Evolutionary conservation across 2,329 filamentous ascomycete species (phyloP).

Genomic region (Sporothrix brunneoviolacea): DNA sequence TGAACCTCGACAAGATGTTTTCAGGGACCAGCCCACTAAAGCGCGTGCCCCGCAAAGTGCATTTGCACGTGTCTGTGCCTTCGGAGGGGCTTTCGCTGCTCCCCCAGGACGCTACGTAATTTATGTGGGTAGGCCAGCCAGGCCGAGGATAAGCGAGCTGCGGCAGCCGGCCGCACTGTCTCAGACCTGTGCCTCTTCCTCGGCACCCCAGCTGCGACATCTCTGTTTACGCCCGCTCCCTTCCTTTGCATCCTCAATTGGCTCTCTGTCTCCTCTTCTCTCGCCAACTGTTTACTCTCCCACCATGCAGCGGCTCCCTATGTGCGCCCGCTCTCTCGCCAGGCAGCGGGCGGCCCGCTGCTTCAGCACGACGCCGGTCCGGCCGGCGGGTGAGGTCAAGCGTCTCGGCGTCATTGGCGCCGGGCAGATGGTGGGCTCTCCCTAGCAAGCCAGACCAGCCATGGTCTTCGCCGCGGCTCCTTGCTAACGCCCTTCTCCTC

Average conservation of each 20-base stretch:
- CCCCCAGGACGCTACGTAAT: neutral
- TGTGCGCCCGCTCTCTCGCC: slow-evolving; percentile 13
- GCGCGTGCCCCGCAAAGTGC: too few species aligned
- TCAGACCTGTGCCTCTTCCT: neutral
- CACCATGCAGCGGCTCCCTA: slow-evolving; percentile 10
- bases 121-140: neutral
- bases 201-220: too few species aligned
- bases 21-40: neutral
- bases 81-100: neutral
- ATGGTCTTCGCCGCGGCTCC: too few species aligned
- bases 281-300: too few species aligned
- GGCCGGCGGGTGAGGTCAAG: slow-evolving; percentile 65
- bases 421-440: slow-evolving; percentile 76
- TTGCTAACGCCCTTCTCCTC: neutral
- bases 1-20: too few species aligned
- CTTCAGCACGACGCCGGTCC: slow-evolving; percentile 63
- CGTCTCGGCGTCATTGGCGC: slow-evolving; percentile 86
- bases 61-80: slow-evolving; percentile 14
- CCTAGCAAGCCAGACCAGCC: too few species aligned
- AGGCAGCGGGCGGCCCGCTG: slow-evolving; percentile 1
- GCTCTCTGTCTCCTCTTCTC: neutral
- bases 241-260: too few species aligned
- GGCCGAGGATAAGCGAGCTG: slow-evolving; percentile 13
- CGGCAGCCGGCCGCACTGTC: neutral
- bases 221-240: too few species aligned